Percentiles rank a stretch among this genome's conserved stretches.
phyloP scores from a whole-genome alignment of 768 basidiomycete genomes.

The Tephrocybe sp. region DNA sequence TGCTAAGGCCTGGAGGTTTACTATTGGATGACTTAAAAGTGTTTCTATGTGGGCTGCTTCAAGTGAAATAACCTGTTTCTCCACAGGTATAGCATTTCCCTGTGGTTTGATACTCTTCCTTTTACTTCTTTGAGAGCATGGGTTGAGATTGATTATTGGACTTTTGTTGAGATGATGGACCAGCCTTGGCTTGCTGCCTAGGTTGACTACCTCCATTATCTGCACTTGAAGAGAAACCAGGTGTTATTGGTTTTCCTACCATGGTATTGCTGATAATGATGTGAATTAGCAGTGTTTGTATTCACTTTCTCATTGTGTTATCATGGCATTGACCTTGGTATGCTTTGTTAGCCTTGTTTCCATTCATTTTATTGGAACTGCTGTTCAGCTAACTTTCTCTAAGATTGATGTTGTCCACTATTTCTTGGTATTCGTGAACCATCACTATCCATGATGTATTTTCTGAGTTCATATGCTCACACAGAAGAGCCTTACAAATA shows the following conservation, averaged over 20 bases:
- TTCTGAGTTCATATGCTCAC: constrained; percentile 26
- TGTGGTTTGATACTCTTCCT: constrained; percentile 16
- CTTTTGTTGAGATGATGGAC: neutral
- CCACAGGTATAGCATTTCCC: constrained; percentile 24
- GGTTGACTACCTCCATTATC: no score
- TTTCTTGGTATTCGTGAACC: constrained; percentile 23
- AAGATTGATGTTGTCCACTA: constrained; percentile 15
- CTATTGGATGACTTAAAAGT: constrained; percentile 4
- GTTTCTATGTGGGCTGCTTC: constrained; percentile 22
- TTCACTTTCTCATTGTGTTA: neutral
- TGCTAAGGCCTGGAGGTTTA: constrained; percentile 24
- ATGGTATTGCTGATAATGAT: no score
- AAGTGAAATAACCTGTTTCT: constrained; percentile 19
- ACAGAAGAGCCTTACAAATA: constrained; percentile 30
- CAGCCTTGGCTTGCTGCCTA: neutral
- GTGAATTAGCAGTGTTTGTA: no score
- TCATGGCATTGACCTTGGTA: neutral
- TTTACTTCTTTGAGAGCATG: neutral
- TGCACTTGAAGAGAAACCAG: no score
- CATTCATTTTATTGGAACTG: neutral
- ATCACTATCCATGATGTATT: constrained; percentile 24
- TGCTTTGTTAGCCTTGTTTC: neutral
- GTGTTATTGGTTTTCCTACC: no score
- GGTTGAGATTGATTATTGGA: neutral
- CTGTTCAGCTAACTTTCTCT: neutral